A percentile compares a stretch with the other conserved stretches of the same genome.
phyloP scores from a whole-genome alignment of 2,329 filamentous ascomycete genomes.

The Colletotrichum echinochloae region DNA sequence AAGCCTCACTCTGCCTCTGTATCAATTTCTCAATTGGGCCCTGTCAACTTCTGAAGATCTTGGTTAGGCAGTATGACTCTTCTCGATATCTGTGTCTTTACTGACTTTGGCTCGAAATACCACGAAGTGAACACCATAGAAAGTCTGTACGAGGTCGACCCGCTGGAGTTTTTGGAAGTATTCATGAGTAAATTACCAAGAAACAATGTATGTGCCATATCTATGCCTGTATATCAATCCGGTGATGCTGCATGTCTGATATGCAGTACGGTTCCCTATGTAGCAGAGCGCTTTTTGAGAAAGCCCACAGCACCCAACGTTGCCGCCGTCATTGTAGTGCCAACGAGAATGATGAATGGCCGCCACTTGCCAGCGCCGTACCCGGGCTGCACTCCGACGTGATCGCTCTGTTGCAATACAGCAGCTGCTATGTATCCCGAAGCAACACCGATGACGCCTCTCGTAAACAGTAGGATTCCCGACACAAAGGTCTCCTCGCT shows the following conservation, averaged over 20 bases:
- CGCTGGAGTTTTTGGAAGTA: no score
- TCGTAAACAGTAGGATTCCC: constrained; percentile 1
- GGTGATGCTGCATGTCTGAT: neutral
- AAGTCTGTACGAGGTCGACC: no score
- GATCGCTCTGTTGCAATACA: constrained; percentile 9
- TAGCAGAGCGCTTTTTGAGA: neutral
- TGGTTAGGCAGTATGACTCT: no score
- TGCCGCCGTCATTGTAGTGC: constrained; percentile 10
- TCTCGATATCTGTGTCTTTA: no score
- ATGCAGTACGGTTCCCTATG: neutral
- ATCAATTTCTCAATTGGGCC: no score
- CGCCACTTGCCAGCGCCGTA: constrained; percentile 24
- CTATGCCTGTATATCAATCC: neutral
- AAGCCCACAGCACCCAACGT: constrained; percentile 7
- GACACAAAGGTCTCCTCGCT: constrained; percentile 18
- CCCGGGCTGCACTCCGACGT: constrained; percentile 11
- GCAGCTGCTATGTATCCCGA: constrained; percentile 25
- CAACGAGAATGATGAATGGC: constrained; percentile 9
- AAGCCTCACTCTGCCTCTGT: no score
- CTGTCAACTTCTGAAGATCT: no score
- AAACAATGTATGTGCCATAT: neutral
- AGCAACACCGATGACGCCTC: constrained; percentile 25
- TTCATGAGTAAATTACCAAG: no score
- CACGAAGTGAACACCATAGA: no score
- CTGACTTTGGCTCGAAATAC: no score